Base-by-base conservation (phyloP, 176 grass and related monocot species). In the Eragrostis nindensis region DNA sequence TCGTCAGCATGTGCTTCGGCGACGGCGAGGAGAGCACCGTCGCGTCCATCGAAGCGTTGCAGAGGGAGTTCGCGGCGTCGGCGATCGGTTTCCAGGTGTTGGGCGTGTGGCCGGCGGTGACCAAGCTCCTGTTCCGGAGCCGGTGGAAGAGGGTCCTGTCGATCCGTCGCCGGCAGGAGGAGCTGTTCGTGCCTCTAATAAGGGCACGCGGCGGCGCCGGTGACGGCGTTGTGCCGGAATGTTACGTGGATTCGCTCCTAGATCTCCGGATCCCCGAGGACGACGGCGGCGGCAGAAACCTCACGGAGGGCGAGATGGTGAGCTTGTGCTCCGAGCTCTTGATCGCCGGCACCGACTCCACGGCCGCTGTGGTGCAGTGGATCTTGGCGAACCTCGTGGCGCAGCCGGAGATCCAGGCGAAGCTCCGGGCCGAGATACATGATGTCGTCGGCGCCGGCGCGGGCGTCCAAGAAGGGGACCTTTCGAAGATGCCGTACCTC, bases 251-350 rank as follows among this genome's bases (percentile, higher is more conserved):
- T 29, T 76, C 84, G 11, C 11, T 91, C 19, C 7, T 84, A 4
- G 80, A 12, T 11, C 44, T 91, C 49, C n/a, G 11, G 11, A 61
- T 84, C 13, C 80, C 85, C 12, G 89, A 84, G 27, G 80, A 71
- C 61, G 74, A 42, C 27, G 74, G 73, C 5, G 10, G 77, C n/a
- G 6, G 25, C 10, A 60, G 56, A 18, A 1, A 1, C 24, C 83
- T 86, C 17, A 78, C 73, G 22, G 88, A 90, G 19, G 61, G 43
- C 22, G 89, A 90, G 80, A 66, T 84, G 9, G 84, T 90, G 8
- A 87, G 74, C 63, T 54, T 90, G 32, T 90, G 75, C 75, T 80
- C 80, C n/a, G 89, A 90, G 80, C 84, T 90, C 80, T 26, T 90
- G 19, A 71, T 53, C 69, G 89, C 75, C 22, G 84, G 84, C n/a